A percentile compares a stretch with the other conserved stretches of the same genome.
Conservation (phyloP, 1,284 basidiomycete species). For the Tylopilus sp. region DNA sequence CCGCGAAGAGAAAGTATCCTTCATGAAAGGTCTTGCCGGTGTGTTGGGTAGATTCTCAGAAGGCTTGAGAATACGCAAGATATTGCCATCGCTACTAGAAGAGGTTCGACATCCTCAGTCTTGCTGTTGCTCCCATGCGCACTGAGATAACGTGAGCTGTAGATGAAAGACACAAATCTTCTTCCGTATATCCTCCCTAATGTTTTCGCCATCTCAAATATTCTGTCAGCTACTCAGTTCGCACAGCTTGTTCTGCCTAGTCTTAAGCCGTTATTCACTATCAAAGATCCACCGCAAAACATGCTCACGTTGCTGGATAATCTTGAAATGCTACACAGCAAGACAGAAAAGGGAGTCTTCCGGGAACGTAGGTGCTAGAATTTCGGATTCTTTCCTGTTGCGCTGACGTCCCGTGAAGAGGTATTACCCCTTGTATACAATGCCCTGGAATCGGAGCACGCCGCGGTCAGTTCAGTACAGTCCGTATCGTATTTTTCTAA, state of each 20-base stretch:
- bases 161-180: slow-evolving; percentile 93
- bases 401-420: slow-evolving; percentile 45
- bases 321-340: slow-evolving; percentile 81
- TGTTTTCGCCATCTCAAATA: slow-evolving; percentile 87
- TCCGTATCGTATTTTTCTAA: not conserved
- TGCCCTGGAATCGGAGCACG: slow-evolving; percentile 90
- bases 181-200: slow-evolving; percentile 97
- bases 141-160: slow-evolving; percentile 12
- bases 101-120: slow-evolving; percentile 54
- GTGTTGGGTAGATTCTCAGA: slow-evolving; percentile 89
- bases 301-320: slow-evolving; percentile 93
- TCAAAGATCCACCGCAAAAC: slow-evolving; percentile 97
- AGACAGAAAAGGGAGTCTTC: slow-evolving; percentile 85
- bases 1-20: slow-evolving; percentile 93
- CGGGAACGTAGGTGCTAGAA: slow-evolving; percentile 70
- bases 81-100: slow-evolving; percentile 92
- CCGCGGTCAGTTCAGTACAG: slow-evolving; percentile 46
- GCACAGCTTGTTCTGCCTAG: slow-evolving; percentile 78
- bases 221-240: slow-evolving; percentile 80
- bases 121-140: not conserved
- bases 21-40: slow-evolving; percentile 84
- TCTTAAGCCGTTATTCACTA: slow-evolving; percentile 83
- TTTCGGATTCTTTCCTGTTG: not conserved
- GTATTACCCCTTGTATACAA: slow-evolving; percentile 95
- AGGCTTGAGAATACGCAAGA: slow-evolving; percentile 83